A percentile compares a stretch with the other conserved stretches of the same genome.
These are phyloP conservation scores for Platismatia glauca DNA, from an alignment of 495 filamentous ascomycete species.

Conservation along the genomic window DNA sequence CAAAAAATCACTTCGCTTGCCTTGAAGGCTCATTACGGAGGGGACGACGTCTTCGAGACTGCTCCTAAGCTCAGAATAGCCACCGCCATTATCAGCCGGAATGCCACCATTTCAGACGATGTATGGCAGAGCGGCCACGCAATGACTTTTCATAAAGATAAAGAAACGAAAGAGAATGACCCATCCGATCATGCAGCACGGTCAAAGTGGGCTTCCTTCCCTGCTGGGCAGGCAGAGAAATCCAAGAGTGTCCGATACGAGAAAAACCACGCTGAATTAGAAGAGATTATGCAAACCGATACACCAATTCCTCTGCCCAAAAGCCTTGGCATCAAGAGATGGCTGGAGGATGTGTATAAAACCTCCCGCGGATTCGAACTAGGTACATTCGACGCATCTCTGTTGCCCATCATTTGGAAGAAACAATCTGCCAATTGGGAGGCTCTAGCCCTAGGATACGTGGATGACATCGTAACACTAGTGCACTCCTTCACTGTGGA, in stretches of 20 bases:
- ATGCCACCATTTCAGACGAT: constrained; percentile 34
- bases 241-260: constrained; percentile 9
- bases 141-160: constrained; percentile 27
- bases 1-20: constrained; percentile 34
- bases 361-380: constrained; percentile 33
- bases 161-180: neutral
- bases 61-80: constrained; percentile 32
- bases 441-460: constrained; percentile 36
- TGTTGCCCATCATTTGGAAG: constrained; percentile 41
- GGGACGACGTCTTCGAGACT: constrained; percentile 32
- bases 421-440: constrained; percentile 50
- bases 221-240: too few relatives aligned
- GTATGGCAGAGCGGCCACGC: constrained; percentile 35
- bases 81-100: constrained; percentile 37
- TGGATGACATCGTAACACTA: constrained; percentile 36
- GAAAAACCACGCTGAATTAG: constrained; percentile 21
- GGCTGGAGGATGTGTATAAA: constrained; percentile 28
- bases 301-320: constrained; percentile 4
- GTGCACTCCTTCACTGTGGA: constrained; percentile 42
- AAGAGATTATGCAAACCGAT: constrained; percentile 25
- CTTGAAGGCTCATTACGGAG: constrained; percentile 37
- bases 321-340: constrained; percentile 25
- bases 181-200: too few relatives aligned
- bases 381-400: constrained; percentile 31
- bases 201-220: too few relatives aligned